Conservation (phyloP, 208 protist genomes). For the Wallacemonas sp. region DNA sequence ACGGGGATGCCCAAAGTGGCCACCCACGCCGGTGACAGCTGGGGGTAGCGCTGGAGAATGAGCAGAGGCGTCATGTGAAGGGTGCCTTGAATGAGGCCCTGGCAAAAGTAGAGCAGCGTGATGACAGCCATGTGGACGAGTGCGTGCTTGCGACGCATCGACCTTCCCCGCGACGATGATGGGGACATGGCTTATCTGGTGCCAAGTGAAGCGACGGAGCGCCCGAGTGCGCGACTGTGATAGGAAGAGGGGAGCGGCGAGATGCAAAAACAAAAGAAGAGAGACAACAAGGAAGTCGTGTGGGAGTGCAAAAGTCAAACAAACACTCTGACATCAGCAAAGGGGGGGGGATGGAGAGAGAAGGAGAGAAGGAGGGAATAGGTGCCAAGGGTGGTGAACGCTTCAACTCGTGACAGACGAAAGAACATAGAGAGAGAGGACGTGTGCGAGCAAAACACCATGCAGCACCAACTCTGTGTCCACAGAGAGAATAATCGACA, state of each 20-base stretch:
- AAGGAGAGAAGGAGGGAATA: background rate
- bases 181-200: background rate
- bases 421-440: too few species aligned
- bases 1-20: slow-evolving; percentile 24
- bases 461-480: too few species aligned
- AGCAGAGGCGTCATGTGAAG: slow-evolving; percentile 2
- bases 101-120: slow-evolving; percentile 17
- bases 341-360: too few species aligned
- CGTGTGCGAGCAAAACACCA: too few species aligned
- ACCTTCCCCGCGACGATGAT: background rate
- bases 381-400: background rate
- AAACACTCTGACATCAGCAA: too few species aligned
- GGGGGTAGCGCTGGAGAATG: slow-evolving; percentile 12
- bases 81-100: slow-evolving; percentile 4
- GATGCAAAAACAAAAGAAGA: slow-evolving; percentile 32
- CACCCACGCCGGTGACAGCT: slow-evolving; percentile 4
- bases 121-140: slow-evolving; percentile 5
- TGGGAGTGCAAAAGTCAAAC: background rate
- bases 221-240: background rate
- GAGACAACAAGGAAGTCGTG: slow-evolving; percentile 1
- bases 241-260: slow-evolving; percentile 9
- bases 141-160: background rate
- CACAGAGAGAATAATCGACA: too few species aligned
- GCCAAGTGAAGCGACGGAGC: background rate
- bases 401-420: background rate